Evolutionary conservation across 163 green algal species (phyloP).

Genomic region (Coccomyxa subellipsoidea): DNA sequence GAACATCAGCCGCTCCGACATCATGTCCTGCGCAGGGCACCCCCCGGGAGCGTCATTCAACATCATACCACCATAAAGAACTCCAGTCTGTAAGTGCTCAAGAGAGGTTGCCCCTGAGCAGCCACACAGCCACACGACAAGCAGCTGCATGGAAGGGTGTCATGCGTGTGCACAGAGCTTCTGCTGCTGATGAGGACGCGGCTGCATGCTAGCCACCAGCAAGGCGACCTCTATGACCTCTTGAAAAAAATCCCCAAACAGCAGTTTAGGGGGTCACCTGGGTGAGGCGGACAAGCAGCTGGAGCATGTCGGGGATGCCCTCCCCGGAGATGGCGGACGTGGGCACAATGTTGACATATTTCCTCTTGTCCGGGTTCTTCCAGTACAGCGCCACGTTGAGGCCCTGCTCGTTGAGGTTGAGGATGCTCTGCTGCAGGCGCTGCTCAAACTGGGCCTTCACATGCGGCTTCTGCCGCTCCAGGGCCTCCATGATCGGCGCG

Average conservation of each 20-base stretch:
- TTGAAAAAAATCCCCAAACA: too few relatives aligned
- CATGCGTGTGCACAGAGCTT: too few relatives aligned
- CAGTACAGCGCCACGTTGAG: slow-evolving; percentile 98
- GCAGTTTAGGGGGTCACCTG: slow-evolving; percentile 59
- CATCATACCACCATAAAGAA: too few relatives aligned
- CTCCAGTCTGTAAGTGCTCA: too few relatives aligned
- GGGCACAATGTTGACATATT: slow-evolving; percentile 93
- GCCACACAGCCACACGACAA: too few relatives aligned
- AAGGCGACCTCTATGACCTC: too few relatives aligned
- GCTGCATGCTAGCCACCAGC: too few relatives aligned
- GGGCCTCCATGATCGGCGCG: slow-evolving; percentile 71
- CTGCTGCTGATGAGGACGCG: too few relatives aligned
- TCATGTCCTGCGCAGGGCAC: slow-evolving; percentile 60
- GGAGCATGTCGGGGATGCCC: slow-evolving; percentile 93
- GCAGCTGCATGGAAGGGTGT: too few relatives aligned
- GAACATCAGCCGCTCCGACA: slow-evolving; percentile 85
- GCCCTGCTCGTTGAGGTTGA: slow-evolving; percentile 89
- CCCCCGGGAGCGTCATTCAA: not conserved
- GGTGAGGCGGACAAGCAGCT: slow-evolving; percentile 94
- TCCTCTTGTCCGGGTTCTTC: slow-evolving; percentile 90
- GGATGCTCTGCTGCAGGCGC: slow-evolving; percentile 48
- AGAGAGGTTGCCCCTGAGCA: too few relatives aligned
- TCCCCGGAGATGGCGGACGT: slow-evolving; percentile 93
- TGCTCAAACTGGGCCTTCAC: slow-evolving; percentile 87
- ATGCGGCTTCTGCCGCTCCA: slow-evolving; percentile 78